phyloP scores from a whole-genome alignment of 106 monocot genomes.

The Dendrobium officinale region DNA sequence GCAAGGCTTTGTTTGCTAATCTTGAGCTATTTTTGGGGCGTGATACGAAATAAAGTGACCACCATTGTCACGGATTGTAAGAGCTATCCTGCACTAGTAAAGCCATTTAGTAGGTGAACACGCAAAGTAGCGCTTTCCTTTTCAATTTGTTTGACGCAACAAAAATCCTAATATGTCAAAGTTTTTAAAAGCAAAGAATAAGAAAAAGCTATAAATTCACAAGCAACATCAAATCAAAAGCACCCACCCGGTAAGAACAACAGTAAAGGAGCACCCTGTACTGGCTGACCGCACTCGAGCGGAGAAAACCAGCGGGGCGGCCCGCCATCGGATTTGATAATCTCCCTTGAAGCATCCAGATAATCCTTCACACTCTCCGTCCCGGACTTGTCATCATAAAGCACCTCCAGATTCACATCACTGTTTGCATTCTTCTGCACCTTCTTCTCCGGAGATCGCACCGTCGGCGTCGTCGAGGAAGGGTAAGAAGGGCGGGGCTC shows the following conservation, averaged over 20 bases:
- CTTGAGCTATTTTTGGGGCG: background rate
- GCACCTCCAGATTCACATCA: slow-evolving; percentile 10
- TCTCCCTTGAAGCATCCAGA: slow-evolving; percentile 23
- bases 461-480: background rate
- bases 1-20: background rate
- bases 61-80: background rate
- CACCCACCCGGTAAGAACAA: slow-evolving; percentile 51
- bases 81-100: background rate
- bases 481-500: background rate
- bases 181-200: background rate
- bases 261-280: slow-evolving; percentile 35
- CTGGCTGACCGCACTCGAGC: slow-evolving; percentile 35
- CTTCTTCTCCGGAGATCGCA: background rate
- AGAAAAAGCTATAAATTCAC: background rate
- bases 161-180: background rate
- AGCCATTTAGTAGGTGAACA: background rate
- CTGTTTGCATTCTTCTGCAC: background rate
- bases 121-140: background rate
- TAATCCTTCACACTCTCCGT: slow-evolving; percentile 38
- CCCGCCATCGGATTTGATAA: slow-evolving; percentile 36
- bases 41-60: background rate
- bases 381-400: slow-evolving; percentile 48
- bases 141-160: background rate
- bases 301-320: slow-evolving; percentile 62
- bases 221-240: background rate